Base-by-base conservation (phyloP, 2,329 filamentous ascomycete genomes). In the Zymoseptoria passerinii region DNA sequence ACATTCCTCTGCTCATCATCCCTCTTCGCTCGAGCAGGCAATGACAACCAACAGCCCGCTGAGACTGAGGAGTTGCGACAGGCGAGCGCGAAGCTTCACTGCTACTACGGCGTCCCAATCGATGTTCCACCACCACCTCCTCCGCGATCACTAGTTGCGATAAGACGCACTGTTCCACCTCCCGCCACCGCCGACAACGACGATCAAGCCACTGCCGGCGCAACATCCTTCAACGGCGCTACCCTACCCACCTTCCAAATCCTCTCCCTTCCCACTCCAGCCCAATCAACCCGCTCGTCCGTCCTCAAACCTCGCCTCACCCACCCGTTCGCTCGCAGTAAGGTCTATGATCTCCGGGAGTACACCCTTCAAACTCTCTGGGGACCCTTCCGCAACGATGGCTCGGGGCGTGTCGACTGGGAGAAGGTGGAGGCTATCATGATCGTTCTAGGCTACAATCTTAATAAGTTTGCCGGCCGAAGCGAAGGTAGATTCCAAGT, bases 381-480 rank as follows among this genome's bases (percentile, higher is more conserved):
- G 88, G 89, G 89, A 0, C 89, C 89, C 0, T 92, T 89, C 66
- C 74, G 80, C 67, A 75, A 81, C 53, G 87, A 91, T 67, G 82
- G 80, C 1, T 77, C 2, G 79, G 78, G 55, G 18, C 72, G 73
- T 4, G 85, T 89, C 0, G 88, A 92, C 71, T 92, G 89, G 89
- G 87, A 92, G 72, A 89, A 88, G 74, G 74, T 91, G 9, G 88
- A 92, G 72, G 84, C 86, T 8, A 81, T 90, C 56, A 82, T 90
- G 78, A 76, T 91, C 3, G 83, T 87, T 1, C 72, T 92, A 3
- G 81, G 81, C 3, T 78, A 81, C 67, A 90, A 90, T 68, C 77
- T 88, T 54, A 72, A 75, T 48, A 68, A 72, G 8, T 80, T 82
- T 63, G 73, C 65, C 23, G 67, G 70, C 53, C 66, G 76, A 10